phyloP scores from a whole-genome alignment of 2,329 filamentous ascomycete genomes.

The Didymella pinodella region DNA sequence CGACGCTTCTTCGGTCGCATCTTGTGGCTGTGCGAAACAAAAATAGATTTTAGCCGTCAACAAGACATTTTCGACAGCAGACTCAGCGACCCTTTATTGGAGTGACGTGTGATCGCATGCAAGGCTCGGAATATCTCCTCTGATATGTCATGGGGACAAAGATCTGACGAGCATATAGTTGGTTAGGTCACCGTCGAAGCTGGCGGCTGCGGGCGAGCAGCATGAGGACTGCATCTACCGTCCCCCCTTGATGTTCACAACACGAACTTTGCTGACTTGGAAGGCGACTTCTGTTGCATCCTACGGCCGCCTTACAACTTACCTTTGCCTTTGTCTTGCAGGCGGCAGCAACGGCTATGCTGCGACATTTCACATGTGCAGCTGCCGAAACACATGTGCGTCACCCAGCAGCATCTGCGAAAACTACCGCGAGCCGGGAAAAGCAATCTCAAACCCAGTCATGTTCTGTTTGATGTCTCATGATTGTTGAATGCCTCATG shows the following conservation, averaged over 20 bases:
- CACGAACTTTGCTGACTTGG: neutral
- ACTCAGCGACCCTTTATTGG: constrained; percentile 14
- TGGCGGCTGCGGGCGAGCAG: neutral
- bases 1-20: constrained; percentile 18
- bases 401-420: neutral
- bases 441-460: neutral
- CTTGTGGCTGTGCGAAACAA: constrained; percentile 21
- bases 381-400: constrained; percentile 2
- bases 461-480: constrained; percentile 14
- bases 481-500: neutral
- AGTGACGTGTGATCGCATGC: constrained; percentile 18
- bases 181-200: neutral
- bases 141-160: constrained; percentile 2
- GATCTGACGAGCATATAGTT: neutral
- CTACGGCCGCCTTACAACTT: neutral
- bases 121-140: constrained; percentile 4
- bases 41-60: constrained; percentile 23
- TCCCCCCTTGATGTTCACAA: neutral
- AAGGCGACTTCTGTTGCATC: neutral
- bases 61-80: constrained; percentile 19
- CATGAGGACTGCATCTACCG: neutral
- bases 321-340: neutral
- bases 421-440: neutral
- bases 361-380: constrained; percentile 13
- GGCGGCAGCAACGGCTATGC: constrained; percentile 5